Conservation (phyloP, 768 basidiomycete genomes). For the Lentinus tigrinus region DNA sequence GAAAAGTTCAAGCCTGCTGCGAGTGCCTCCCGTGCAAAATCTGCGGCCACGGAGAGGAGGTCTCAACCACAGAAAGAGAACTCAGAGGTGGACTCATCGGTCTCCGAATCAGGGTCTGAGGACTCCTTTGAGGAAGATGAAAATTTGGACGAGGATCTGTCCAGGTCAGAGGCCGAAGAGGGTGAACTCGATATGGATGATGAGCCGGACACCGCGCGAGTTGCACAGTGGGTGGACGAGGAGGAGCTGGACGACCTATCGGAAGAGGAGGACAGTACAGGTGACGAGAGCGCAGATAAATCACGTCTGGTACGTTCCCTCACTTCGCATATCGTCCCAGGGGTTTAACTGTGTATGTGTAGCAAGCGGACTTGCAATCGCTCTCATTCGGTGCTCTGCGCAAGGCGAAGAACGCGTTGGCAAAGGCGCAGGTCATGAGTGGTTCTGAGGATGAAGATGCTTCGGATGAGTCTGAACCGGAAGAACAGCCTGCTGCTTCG, state of each 20-base stretch:
- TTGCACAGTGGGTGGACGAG: slow-evolving; percentile 62
- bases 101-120: not conserved
- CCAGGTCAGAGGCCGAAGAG: slow-evolving; percentile 17
- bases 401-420: slow-evolving; percentile 25
- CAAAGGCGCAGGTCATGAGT: slow-evolving; percentile 10
- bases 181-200: slow-evolving; percentile 5
- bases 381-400: slow-evolving; percentile 28
- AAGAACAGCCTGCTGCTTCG: slow-evolving; percentile 6
- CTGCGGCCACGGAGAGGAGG: not conserved
- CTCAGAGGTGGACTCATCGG: slow-evolving; percentile 4
- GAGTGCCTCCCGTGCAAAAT: not conserved
- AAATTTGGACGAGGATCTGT: slow-evolving; percentile 30
- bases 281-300: slow-evolving; percentile 8
- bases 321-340: too few relatives aligned
- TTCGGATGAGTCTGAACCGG: slow-evolving; percentile 20
- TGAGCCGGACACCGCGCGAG: slow-evolving; percentile 52
- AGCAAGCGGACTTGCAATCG: slow-evolving; percentile 22
- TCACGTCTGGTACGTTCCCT: slow-evolving; percentile 10
- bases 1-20: not conserved
- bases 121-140: not conserved
- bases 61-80: slow-evolving; percentile 1
- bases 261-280: slow-evolving; percentile 2
- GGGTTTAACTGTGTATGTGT: not conserved
- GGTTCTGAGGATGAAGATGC: slow-evolving; percentile 18
- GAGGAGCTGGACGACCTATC: slow-evolving; percentile 32